Base-by-base conservation (phyloP, 78 protist species). In the Dictyostelium capitatum region DNA sequence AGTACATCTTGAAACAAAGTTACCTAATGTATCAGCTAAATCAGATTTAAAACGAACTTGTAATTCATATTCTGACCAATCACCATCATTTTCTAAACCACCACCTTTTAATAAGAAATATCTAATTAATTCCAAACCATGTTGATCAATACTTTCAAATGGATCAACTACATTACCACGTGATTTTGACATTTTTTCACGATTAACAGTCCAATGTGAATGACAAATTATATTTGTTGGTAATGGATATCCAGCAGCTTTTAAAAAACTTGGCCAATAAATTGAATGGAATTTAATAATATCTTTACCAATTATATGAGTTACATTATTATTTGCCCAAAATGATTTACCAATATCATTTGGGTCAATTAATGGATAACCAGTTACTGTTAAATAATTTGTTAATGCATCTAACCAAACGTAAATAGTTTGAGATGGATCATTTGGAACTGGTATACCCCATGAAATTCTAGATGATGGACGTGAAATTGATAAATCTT, bases 391-490 rank as follows among this genome's bases (percentile, higher is more conserved):
- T 41, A 98, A 47, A 92, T 99, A 99, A 96, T 97, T 98, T 48
- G 98, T 82, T 15, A 99, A 91, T 3, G 99, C 99, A 78, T 99
- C 99, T 53, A 98, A 80, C 99, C 99, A 99, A 11, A 99, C 99
- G 80, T 99, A 99, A 81, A 99, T 97, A 7, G 97, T 95, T 85
- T 98, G 99, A n/a, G 81, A 17, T 3, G 82, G 93, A 50, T 93
- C 97, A 74, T 91, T 91, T 6, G 99, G 99, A 28, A 97, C 97
- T 15, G 32, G 96, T 7, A 99, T 90, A 17, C 99, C 99, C 99
- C 99, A 98, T 6, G 67, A 2, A 1, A 95, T n/a, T 43, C 92
- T 10, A 0, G 74, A 53, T 4, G 77, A 70, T 47, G 96, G 83
- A 10, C 99, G 89, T 0, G 98, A 97, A 53, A 97, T 56, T 56